Evolutionary conservation across 1,284 basidiomycete genomes (phyloP), one percentile per base, ranked within the genome.

Genomic region (Termitomyces sp.): DNA sequence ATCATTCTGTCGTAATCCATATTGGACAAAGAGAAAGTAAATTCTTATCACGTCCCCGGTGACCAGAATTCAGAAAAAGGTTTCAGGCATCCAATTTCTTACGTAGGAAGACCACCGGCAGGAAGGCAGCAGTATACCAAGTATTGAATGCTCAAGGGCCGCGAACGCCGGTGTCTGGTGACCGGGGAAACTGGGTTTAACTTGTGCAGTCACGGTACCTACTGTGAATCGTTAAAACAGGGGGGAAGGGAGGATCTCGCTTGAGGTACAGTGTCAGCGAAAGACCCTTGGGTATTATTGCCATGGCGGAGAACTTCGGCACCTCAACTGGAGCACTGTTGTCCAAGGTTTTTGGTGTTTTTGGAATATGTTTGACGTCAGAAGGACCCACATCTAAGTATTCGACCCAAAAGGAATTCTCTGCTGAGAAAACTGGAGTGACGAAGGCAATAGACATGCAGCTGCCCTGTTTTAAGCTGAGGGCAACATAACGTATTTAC

Each of bases 91-190:
- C 38, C 41, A 52, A 36, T 42, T 50, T 46, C 26, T 38, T 39
- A 10, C 36, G 38, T n/a, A n/a, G 34, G 48, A 24, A 39, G 39
- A 43, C 48, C 48, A 54, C 50, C 50, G 56, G 56, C 41, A 52
- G 28, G 21, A 51, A 38, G 36, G 30, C 38, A 39, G 48, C 59
- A 55, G 57, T 55, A 31, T 33, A 41, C n/a, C 38, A 48, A 30
- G 39, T 53, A 17, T 38, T 49, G 45, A 33, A 43, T 43, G 33
- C 41, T 30, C 40, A 24, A 43, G 36, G 33, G 19, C 61, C 56
- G 56, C 36, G 48, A 54, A 60, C 50, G 51, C 58, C 58, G 53
- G 46, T 36, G 34, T 42, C 39, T 55, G 53, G 52, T 52, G 53
- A 49, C 33, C 28, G 42, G 19, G 19, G 39, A 48, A 54, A 33